Percentiles rank a stretch among this genome's conserved stretches.
Conservation (phyloP, 1,139 yeast genomes). For the Debaryomyces psychrophilus region DNA sequence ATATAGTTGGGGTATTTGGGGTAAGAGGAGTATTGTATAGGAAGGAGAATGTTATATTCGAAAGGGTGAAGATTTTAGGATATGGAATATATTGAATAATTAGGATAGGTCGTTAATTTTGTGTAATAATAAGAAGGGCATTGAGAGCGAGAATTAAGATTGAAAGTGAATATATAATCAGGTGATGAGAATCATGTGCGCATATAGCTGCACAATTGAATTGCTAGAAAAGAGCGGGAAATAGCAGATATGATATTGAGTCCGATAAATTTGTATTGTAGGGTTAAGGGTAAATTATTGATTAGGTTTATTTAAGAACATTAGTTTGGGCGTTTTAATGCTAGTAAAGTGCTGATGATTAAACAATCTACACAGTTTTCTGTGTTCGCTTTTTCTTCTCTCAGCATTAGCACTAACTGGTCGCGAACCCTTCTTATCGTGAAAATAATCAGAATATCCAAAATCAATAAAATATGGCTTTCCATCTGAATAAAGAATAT, state of each 20-base stretch:
- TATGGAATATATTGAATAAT: background rate
- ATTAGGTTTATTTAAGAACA: background rate
- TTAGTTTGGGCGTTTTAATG: background rate
- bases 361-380: background rate
- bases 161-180: background rate
- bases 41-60: background rate
- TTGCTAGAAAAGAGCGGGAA: background rate
- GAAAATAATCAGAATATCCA: slow-evolving; percentile 3
- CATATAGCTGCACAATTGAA: background rate
- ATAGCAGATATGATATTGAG: background rate
- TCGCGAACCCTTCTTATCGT: background rate
- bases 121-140: background rate
- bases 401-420: slow-evolving; percentile 1
- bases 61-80: background rate
- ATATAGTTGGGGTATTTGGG: background rate
- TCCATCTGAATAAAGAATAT: slow-evolving; percentile 5
- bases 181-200: background rate
- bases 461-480: slow-evolving; percentile 5
- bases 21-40: background rate
- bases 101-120: background rate
- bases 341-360: background rate
- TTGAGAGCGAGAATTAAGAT: background rate
- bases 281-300: background rate
- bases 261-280: background rate
- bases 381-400: slow-evolving; percentile 2